Evolutionary conservation across 139 green algal species (phyloP).

Genomic region (Chlorella sp.): DNA sequence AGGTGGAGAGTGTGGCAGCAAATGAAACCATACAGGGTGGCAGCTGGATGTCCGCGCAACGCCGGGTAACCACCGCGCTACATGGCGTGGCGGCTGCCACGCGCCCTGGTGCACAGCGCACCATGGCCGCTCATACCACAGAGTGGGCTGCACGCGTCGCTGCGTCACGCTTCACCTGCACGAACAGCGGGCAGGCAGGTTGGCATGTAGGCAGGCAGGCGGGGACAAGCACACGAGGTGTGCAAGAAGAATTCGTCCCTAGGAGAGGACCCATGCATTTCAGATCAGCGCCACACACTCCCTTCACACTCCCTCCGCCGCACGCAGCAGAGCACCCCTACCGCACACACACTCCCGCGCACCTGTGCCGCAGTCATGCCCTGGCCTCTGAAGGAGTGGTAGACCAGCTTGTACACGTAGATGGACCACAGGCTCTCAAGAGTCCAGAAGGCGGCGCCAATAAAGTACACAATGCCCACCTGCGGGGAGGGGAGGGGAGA

Average conservation of each 20-base stretch:
- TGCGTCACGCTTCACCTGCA: constrained; percentile 44
- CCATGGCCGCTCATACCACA: constrained; percentile 14
- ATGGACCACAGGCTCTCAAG: constrained; percentile 59
- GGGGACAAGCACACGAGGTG: too few relatives aligned
- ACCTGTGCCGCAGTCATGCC: constrained; percentile 31
- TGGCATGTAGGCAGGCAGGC: background rate
- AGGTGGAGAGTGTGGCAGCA: too few relatives aligned
- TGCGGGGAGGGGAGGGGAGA: background rate
- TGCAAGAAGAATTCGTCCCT: too few relatives aligned
- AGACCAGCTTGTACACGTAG: constrained; percentile 53
- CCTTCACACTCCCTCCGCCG: too few relatives aligned
- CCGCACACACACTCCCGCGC: background rate
- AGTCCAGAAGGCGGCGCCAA: constrained; percentile 58
- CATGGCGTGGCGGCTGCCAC: too few relatives aligned
- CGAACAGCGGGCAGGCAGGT: background rate
- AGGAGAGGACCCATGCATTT: too few relatives aligned
- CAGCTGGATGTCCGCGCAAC: background rate
- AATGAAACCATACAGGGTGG: too few relatives aligned
- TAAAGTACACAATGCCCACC: constrained; percentile 63
- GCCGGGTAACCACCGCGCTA: background rate
- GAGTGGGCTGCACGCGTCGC: constrained; percentile 11
- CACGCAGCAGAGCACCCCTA: too few relatives aligned
- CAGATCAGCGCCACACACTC: too few relatives aligned
- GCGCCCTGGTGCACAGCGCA: too few relatives aligned
- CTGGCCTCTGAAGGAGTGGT: constrained; percentile 56